These are phyloP conservation scores for Populus ilicifolia DNA, from an alignment of 345 rosid species.

Conservation along the genomic window DNA sequence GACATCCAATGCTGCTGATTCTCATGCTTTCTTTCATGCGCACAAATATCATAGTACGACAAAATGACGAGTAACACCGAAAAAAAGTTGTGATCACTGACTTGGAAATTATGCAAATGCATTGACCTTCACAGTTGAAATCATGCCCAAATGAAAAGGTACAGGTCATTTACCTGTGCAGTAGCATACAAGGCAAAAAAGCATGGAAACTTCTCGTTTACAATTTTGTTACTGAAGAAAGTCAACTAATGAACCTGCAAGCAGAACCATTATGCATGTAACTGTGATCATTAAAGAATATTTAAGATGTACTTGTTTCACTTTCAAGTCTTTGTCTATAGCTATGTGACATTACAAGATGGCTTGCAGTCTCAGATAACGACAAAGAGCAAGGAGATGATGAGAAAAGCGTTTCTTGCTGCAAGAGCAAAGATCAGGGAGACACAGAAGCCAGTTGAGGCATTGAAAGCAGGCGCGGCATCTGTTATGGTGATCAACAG, in stretches of 20 bases:
- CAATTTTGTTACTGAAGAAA: not conserved
- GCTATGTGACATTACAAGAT: not conserved
- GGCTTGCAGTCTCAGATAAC: constrained; percentile 43
- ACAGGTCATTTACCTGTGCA: not conserved
- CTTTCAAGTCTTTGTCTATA: not conserved
- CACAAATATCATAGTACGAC: not conserved
- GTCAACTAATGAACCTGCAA: not conserved
- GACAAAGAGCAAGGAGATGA: constrained; percentile 49
- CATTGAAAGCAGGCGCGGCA: constrained; percentile 41
- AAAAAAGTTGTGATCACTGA: not conserved
- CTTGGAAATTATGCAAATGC: not conserved
- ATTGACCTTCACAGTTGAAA: not conserved
- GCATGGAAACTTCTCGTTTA: not conserved
- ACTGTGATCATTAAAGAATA: not conserved
- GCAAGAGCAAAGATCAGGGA: constrained; percentile 46
- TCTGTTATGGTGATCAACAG: constrained; percentile 62
- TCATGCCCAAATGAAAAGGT: not conserved
- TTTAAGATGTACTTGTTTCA: not conserved
- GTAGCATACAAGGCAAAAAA: not conserved
- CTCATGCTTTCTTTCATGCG: not conserved
- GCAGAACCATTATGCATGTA: not conserved
- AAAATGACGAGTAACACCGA: not conserved
- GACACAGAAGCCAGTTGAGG: constrained; percentile 31
- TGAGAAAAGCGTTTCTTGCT: constrained; percentile 52
- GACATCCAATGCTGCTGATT: not conserved